phyloP scores from a whole-genome alignment of 1,139 yeast species.

The Nakaseomyces glabratus region DNA sequence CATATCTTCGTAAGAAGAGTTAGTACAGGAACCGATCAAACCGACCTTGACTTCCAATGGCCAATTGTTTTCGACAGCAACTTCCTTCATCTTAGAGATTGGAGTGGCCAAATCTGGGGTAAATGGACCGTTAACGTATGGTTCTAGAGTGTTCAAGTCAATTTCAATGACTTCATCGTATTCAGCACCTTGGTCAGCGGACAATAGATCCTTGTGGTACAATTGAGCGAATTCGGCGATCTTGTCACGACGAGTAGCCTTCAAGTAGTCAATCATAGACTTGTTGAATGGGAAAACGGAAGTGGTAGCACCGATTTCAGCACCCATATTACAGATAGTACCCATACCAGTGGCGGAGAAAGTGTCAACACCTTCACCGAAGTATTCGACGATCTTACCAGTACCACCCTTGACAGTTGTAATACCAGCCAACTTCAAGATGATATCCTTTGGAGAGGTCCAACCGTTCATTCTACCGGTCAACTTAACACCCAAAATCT shows the following conservation, averaged over 20 bases:
- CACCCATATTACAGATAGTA: slow-evolving; percentile 99
- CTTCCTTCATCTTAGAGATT: slow-evolving; percentile 83
- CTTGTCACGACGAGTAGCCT: slow-evolving; percentile 77
- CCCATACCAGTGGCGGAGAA: slow-evolving; percentile 99
- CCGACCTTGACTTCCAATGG: slow-evolving; percentile 92
- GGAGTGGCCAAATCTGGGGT: slow-evolving; percentile 99
- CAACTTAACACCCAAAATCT: slow-evolving; percentile 91
- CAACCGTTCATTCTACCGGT: slow-evolving; percentile 95
- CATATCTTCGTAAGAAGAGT: slow-evolving; percentile 99
- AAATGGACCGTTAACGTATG: slow-evolving; percentile 97
- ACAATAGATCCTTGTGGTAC: slow-evolving; percentile 68
- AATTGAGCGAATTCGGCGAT: slow-evolving; percentile 75
- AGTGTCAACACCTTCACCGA: slow-evolving; percentile 92
- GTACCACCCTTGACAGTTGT: slow-evolving; percentile 99
- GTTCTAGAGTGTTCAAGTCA: slow-evolving; percentile 91
- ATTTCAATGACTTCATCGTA: slow-evolving; percentile 94
- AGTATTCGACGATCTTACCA: slow-evolving; percentile 94
- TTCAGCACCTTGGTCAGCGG: slow-evolving; percentile 91
- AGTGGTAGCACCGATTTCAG: slow-evolving; percentile 98
- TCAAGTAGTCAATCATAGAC: slow-evolving; percentile 81
- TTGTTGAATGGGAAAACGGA: slow-evolving; percentile 96
- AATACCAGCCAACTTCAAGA: slow-evolving; percentile 91
- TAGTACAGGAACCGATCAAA: slow-evolving; percentile 97
- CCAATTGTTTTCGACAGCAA: slow-evolving; percentile 84
- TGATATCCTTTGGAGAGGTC: slow-evolving; percentile 98